phyloP scores from a whole-genome alignment of 2,329 filamentous ascomycete genomes.

The Neopestalotiopsis clavispora region DNA sequence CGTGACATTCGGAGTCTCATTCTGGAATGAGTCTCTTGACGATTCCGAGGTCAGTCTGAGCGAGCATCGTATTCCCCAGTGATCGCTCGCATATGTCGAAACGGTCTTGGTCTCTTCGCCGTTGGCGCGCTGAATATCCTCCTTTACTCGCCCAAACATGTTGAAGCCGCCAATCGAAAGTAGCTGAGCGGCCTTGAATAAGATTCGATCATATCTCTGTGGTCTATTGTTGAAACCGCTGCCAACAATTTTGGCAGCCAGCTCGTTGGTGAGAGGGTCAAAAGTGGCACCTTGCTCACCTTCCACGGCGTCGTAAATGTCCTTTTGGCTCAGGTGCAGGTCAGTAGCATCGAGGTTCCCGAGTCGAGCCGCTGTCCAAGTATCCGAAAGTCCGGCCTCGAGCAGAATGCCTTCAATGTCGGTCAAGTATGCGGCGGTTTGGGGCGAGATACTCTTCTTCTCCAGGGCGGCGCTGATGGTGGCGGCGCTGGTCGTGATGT shows the following conservation, averaged over 20 bases:
- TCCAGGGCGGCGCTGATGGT: constrained; percentile 59
- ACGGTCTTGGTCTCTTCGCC: no score
- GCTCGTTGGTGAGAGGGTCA: constrained; percentile 60
- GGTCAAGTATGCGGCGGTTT: constrained; percentile 48
- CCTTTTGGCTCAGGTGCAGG: constrained; percentile 27
- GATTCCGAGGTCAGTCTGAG: constrained; percentile 32
- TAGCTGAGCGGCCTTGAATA: constrained; percentile 49
- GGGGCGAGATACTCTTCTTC: constrained; percentile 56
- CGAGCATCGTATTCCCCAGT: constrained; percentile 60
- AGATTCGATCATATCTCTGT: constrained; percentile 69
- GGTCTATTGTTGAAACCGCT: constrained; percentile 57
- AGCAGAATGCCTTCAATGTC: constrained; percentile 52
- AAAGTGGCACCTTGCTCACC: constrained; percentile 71
- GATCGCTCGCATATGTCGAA: constrained; percentile 52
- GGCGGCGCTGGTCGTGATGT: constrained; percentile 62
- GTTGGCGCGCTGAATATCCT: background rate
- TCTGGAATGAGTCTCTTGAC: constrained; percentile 19
- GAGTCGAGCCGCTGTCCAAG: constrained; percentile 53
- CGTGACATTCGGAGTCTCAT: constrained; percentile 30
- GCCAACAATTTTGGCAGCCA: constrained; percentile 57
- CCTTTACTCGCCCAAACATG: constrained; percentile 53
- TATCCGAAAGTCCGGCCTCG: constrained; percentile 54
- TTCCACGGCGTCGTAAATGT: constrained; percentile 45
- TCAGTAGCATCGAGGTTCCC: constrained; percentile 47
- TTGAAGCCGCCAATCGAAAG: constrained; percentile 55